These are phyloP conservation scores for Tolypocladium album DNA, from an alignment of 2,329 filamentous ascomycete genomes.

Conservation along the genomic window DNA sequence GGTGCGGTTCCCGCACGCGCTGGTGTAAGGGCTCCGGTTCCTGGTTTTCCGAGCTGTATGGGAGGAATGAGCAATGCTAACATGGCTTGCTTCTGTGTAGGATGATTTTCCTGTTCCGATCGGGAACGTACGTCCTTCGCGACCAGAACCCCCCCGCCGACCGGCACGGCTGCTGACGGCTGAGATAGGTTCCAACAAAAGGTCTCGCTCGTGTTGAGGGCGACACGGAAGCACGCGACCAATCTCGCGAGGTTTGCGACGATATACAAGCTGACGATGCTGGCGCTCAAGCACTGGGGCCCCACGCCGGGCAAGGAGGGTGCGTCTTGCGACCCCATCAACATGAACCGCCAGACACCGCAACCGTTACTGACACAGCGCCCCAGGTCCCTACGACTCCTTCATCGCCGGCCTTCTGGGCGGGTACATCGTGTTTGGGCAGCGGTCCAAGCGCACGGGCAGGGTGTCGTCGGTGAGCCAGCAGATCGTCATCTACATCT, in stretches of 20 bases:
- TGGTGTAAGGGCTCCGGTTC: slow-evolving; percentile 49
- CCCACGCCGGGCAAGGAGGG: slow-evolving; percentile 49
- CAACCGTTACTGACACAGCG: neutral
- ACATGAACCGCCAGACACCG: neutral
- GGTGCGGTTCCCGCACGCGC: slow-evolving; percentile 94
- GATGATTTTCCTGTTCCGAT: slow-evolving; percentile 95
- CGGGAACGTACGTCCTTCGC: slow-evolving; percentile 52
- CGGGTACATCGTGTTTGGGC: slow-evolving; percentile 86
- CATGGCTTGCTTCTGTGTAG: slow-evolving; percentile 26
- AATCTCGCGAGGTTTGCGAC: slow-evolving; percentile 88
- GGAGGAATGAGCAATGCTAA: neutral
- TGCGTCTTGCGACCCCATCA: slow-evolving; percentile 6
- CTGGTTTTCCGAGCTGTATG: neutral
- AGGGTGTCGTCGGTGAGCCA: slow-evolving; percentile 75
- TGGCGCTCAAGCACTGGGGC: slow-evolving; percentile 57
- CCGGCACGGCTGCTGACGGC: slow-evolving; percentile 7
- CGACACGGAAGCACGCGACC: slow-evolving; percentile 79
- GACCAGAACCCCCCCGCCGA: too few relatives aligned
- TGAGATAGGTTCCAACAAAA: slow-evolving; percentile 58
- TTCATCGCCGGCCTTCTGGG: slow-evolving; percentile 82
- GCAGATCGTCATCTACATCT: slow-evolving; percentile 98
- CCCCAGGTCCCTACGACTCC: slow-evolving; percentile 59
- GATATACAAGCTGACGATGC: slow-evolving; percentile 78
- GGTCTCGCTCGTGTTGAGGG: slow-evolving; percentile 63
- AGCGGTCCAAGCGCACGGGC: slow-evolving; percentile 48